Percentiles rank a stretch among this genome's conserved stretches.
These are phyloP conservation scores for Coccomyxa subellipsoidea DNA, from an alignment of 163 green algal genomes.

Conservation along the genomic window DNA sequence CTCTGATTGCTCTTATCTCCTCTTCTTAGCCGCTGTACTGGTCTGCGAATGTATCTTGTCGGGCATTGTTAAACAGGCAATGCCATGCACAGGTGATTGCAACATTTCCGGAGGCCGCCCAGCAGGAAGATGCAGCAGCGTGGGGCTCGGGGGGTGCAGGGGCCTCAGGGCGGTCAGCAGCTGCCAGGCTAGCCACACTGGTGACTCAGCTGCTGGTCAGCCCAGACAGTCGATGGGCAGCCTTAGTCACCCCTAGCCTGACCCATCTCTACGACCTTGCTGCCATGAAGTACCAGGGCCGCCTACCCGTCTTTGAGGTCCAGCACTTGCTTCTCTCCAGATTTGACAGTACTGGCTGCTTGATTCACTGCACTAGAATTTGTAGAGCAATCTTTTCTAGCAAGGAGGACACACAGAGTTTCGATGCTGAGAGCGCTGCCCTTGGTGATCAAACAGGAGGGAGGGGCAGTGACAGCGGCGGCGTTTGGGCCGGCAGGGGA, in stretches of 20 bases:
- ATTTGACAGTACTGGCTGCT: no score
- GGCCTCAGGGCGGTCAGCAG: background rate
- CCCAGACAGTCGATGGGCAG: constrained; percentile 23
- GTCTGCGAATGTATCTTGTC: no score
- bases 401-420: no score
- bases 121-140: background rate
- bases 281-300: constrained; percentile 14
- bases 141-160: background rate
- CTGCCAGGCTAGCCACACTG: background rate
- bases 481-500: constrained; percentile 47
- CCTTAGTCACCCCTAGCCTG: constrained; percentile 16
- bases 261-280: constrained; percentile 30
- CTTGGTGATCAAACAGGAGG: constrained; percentile 18
- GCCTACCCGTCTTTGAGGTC: constrained; percentile 20
- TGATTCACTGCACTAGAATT: no score
- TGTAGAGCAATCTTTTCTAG: no score
- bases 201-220: constrained; percentile 29
- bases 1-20: no score
- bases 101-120: background rate
- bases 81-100: background rate
- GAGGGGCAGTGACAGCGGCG: constrained; percentile 34
- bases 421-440: no score
- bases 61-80: background rate
- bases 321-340: no score
- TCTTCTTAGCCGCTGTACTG: no score